Evolutionary conservation across 768 basidiomycete species (phyloP).

Genomic region (Amanita phalloides): DNA sequence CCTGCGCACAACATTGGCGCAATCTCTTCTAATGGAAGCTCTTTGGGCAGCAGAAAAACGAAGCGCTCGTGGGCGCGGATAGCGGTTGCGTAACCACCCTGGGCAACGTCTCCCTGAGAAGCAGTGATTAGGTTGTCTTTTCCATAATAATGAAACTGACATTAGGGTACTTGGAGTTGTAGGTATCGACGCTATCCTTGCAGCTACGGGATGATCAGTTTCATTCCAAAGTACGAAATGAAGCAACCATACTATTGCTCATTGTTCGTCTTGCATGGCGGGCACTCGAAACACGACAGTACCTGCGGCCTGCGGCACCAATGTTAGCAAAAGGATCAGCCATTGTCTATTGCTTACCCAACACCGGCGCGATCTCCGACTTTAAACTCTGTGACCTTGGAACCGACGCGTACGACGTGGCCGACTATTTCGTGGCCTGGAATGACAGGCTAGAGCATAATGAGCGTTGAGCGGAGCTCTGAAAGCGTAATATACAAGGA

Average conservation of each 20-base stretch:
- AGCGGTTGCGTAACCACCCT: slow-evolving; percentile 39
- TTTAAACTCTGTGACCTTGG: slow-evolving; percentile 42
- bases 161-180: slow-evolving; percentile 30
- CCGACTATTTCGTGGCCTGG: slow-evolving; percentile 50
- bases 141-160: slow-evolving; percentile 6
- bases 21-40: slow-evolving; percentile 37
- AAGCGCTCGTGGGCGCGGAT: slow-evolving; percentile 40
- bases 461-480: neutral
- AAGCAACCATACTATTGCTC: slow-evolving; percentile 35
- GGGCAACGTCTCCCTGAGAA: slow-evolving; percentile 22
- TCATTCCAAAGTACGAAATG: neutral
- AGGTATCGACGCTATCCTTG: slow-evolving; percentile 27
- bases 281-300: slow-evolving; percentile 36
- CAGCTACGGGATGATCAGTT: slow-evolving; percentile 21
- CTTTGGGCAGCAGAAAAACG: slow-evolving; percentile 48
- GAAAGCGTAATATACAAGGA: slow-evolving; percentile 12
- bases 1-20: slow-evolving; percentile 60
- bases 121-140: neutral
- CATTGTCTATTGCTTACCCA: slow-evolving; percentile 14
- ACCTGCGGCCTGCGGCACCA: slow-evolving; percentile 38
- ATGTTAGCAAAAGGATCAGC: neutral
- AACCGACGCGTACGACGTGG: slow-evolving; percentile 38
- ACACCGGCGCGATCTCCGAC: slow-evolving; percentile 46
- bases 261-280: slow-evolving; percentile 35
- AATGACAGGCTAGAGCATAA: slow-evolving; percentile 20